Evolutionary conservation across 2,329 filamentous ascomycete species (phyloP), one percentile per base, ranked within the genome.

Genomic region (Fusarium sarcochroum): DNA sequence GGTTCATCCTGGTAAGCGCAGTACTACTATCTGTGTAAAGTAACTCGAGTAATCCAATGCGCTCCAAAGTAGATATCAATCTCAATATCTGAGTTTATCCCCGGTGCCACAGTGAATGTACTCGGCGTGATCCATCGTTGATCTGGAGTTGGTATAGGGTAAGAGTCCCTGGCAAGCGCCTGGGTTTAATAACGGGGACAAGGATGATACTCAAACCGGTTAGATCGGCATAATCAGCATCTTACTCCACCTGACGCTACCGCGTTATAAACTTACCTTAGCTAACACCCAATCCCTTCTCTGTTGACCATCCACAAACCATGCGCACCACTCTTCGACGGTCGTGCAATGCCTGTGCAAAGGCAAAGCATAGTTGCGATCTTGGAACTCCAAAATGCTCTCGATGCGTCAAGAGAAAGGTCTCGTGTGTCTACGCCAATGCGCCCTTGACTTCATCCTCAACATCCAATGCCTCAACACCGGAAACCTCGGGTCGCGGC

Each of bases 311-410:
- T 41, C 40, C 21, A 30, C 17, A 32, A 51, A 49, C 40, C 59
- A 88, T 88, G 86, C 84, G 82, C 73, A 79, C 77, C 66, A 86
- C 85, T n/a, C 85, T 89, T 57, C 85, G 86, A 42, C 78, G 86
- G 67, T 88, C 86, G 10, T 89, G 86, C 76, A 79, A 80, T 67
- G 82, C 85, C 17, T 89, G 86, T 70, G 86, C 85, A 41, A 86
- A 81, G 70, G 80, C 84, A 6, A 89, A 89, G 69, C 81, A 85
- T 64, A 82, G 84, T 60, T 89, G 86, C 74, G 85, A 88, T 70
- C 82, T 88, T 18, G 79, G 78, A 30, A 85, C 80, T 2, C 86
- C 86, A 6, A 80, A 77, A 50, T 89, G 86, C 75, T 86, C 86
- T 6, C 84, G 86, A 54, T 89, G 86, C 71, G 58, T 80, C 56